These are phyloP conservation scores for Penicillium digitatum DNA, from an alignment of 2,329 filamentous ascomycete genomes.

Conservation along the genomic window DNA sequence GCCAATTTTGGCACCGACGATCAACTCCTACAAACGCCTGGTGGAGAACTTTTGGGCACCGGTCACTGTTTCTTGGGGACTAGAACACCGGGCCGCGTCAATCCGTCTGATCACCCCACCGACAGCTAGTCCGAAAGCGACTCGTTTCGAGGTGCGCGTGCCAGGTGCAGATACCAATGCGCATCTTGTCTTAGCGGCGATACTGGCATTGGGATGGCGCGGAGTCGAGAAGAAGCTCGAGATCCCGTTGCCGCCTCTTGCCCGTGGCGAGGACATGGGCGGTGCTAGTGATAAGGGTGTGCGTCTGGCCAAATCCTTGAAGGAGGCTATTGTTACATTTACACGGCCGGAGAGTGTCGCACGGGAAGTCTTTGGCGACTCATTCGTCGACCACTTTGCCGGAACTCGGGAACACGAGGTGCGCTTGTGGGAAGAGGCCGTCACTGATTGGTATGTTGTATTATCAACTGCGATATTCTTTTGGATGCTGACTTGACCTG, in stretches of 20 bases:
- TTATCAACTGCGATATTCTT: not conserved
- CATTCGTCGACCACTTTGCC: slow-evolving; percentile 92
- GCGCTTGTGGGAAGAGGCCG: slow-evolving; percentile 86
- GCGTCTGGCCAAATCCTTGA: slow-evolving; percentile 76
- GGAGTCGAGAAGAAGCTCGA: slow-evolving; percentile 89
- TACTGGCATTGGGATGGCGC: slow-evolving; percentile 83
- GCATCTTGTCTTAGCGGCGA: slow-evolving; percentile 78
- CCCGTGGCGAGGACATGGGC: slow-evolving; percentile 79
- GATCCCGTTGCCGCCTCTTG: slow-evolving; percentile 75
- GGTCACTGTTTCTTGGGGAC: slow-evolving; percentile 93
- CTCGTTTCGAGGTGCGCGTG: slow-evolving; percentile 87
- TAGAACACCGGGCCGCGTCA: slow-evolving; percentile 90
- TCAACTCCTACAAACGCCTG: slow-evolving; percentile 97
- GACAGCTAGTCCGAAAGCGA: slow-evolving; percentile 76
- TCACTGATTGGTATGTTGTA: slow-evolving; percentile 82
- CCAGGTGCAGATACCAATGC: slow-evolving; percentile 93
- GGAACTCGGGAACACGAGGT: slow-evolving; percentile 91
- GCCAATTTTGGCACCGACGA: slow-evolving; percentile 87
- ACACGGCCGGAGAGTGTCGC: slow-evolving; percentile 75
- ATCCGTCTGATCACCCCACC: slow-evolving; percentile 87
- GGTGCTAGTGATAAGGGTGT: slow-evolving; percentile 66
- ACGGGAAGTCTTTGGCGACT: slow-evolving; percentile 88
- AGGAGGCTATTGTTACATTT: slow-evolving; percentile 78
- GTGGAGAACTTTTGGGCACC: slow-evolving; percentile 99
- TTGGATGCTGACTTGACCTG: slow-evolving; percentile 14